Evolutionary conservation across 2,329 filamentous ascomycete species (phyloP).

Genomic region (Alternaria angustiovoidea): DNA sequence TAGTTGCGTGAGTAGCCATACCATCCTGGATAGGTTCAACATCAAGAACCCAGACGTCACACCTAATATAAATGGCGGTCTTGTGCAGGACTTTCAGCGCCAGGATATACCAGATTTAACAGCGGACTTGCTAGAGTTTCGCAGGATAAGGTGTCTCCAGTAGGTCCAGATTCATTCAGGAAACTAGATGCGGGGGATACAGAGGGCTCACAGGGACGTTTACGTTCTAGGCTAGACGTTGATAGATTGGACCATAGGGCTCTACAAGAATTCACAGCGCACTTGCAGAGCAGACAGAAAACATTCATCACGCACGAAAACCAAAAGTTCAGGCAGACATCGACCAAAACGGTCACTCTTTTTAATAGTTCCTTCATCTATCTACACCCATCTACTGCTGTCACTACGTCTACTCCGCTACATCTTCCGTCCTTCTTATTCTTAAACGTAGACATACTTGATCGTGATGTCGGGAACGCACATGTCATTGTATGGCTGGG

Average conservation of each 20-base stretch:
- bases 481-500: conserved; percentile 23
- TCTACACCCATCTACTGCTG: conserved; percentile 27
- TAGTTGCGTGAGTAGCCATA: conserved; percentile 13
- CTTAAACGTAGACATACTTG: conserved; percentile 31
- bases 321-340: conserved; percentile 27
- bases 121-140: conserved; percentile 13
- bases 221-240: conserved; percentile 13
- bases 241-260: conserved; percentile 13
- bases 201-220: conserved; percentile 14
- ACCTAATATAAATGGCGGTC: conserved; percentile 16
- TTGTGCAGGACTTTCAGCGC: conserved; percentile 20
- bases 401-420: conserved; percentile 27
- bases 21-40: conserved; percentile 15
- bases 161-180: conserved; percentile 15
- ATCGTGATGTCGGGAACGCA: conserved; percentile 28
- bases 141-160: conserved; percentile 6
- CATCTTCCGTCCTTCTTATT: conserved; percentile 28
- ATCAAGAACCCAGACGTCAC: conserved; percentile 16
- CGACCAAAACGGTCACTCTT: conserved; percentile 21
- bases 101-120: conserved; percentile 13
- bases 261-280: conserved; percentile 23
- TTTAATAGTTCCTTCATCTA: conserved; percentile 27
- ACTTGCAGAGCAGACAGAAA: conserved; percentile 26
- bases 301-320: conserved; percentile 28
- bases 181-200: conserved; percentile 11